Conservation (phyloP, 176 grass and related monocot species). For the Olyra latifolia region DNA sequence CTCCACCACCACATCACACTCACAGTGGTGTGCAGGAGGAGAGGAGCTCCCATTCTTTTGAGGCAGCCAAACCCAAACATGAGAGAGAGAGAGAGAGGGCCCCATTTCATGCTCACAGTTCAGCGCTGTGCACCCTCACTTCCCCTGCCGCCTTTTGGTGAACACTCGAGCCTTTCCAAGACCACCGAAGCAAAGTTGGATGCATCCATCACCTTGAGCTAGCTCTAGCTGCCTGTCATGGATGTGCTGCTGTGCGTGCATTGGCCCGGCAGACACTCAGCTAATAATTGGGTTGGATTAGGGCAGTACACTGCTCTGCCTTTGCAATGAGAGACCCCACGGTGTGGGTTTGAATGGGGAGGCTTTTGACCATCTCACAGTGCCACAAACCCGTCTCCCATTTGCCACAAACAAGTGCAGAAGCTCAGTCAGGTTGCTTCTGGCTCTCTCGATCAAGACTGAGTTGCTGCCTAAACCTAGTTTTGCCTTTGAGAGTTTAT, state of each 20-base stretch:
- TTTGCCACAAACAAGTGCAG: not conserved
- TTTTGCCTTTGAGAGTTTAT: not conserved
- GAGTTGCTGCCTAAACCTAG: not conserved
- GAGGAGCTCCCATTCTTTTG: constrained; percentile 46
- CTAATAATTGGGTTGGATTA: constrained; percentile 50
- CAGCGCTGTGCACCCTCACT: constrained; percentile 34
- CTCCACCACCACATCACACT: not conserved
- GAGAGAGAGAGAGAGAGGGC: not conserved
- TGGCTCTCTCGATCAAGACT: not conserved
- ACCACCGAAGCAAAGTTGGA: constrained; percentile 28
- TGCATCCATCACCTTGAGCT: constrained; percentile 26
- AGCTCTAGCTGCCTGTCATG: not conserved
- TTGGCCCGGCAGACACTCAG: constrained; percentile 28
- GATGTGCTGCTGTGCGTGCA: constrained; percentile 14
- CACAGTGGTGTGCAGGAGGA: constrained; percentile 20
- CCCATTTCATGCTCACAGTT: constrained; percentile 32
- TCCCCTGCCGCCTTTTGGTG: constrained; percentile 21
- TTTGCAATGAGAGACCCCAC: constrained; percentile 38
- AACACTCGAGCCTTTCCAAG: constrained; percentile 41
- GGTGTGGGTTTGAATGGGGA: constrained; percentile 33
- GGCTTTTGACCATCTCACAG: constrained; percentile 52
- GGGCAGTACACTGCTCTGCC: constrained; percentile 11
- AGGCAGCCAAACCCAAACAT: not conserved
- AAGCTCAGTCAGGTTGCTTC: not conserved
- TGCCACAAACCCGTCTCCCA: constrained; percentile 4